Evolutionary conservation across 345 rosid species (phyloP).

Genomic region (Microthlaspi erraticum): DNA sequence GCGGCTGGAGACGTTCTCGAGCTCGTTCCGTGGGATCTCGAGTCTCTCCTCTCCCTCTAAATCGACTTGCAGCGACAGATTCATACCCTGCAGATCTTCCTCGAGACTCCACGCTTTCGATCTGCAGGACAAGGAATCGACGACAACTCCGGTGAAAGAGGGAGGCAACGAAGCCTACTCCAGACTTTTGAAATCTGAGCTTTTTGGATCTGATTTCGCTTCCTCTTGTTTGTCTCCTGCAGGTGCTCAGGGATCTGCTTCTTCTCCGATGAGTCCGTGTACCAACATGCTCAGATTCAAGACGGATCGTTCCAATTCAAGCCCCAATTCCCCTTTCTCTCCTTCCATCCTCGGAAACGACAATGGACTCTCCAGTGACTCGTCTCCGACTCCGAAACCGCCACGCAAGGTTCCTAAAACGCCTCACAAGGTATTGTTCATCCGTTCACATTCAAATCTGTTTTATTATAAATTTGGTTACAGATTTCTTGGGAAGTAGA

Average conservation of each 20-base stretch:
- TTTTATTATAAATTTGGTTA: constrained; percentile 9
- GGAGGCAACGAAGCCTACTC: constrained; percentile 87
- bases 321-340: constrained; percentile 80
- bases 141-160: constrained; percentile 72
- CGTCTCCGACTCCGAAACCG: constrained; percentile 83
- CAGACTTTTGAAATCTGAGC: constrained; percentile 79
- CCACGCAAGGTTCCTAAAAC: constrained; percentile 96
- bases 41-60: constrained; percentile 82
- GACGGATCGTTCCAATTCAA: constrained; percentile 66
- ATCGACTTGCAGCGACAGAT: constrained; percentile 83
- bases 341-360: constrained; percentile 80
- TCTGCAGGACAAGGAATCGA: constrained; percentile 67
- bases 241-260: constrained; percentile 58
- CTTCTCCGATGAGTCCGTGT: constrained; percentile 77
- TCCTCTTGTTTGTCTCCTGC: constrained; percentile 72
- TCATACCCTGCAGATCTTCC: constrained; percentile 96
- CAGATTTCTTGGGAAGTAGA: not conserved
- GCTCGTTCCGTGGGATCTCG: constrained; percentile 68
- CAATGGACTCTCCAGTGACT: constrained; percentile 61
- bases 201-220: constrained; percentile 91
- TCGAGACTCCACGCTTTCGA: constrained; percentile 91
- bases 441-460: not conserved
- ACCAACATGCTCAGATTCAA: constrained; percentile 88
- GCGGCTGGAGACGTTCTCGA: constrained; percentile 62
- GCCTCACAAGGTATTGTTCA: constrained; percentile 74